These are phyloP conservation scores for Plasmodium fragile DNA, from an alignment of 169 alveolate genomes.

Conservation along the genomic window DNA sequence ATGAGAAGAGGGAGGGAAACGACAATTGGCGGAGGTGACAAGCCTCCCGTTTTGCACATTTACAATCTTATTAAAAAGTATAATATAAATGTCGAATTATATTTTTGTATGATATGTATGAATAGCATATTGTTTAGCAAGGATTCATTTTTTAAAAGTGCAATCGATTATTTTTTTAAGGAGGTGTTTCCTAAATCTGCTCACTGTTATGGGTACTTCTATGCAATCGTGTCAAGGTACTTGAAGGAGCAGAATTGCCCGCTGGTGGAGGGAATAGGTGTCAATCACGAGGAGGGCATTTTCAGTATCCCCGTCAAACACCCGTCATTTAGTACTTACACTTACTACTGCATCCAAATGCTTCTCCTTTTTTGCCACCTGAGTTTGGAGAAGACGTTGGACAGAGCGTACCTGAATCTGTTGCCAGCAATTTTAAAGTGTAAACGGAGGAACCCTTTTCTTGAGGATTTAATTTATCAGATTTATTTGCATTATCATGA, in stretches of 20 bases:
- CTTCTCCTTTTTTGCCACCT: conserved; percentile 40
- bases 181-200: conserved; percentile 28
- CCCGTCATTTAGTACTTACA: background rate
- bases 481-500: conserved; percentile 46
- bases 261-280: background rate
- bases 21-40: background rate
- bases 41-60: background rate
- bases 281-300: background rate
- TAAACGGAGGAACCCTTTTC: conserved; percentile 11
- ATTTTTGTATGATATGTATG: conserved; percentile 70
- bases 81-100: conserved; percentile 23
- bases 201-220: conserved; percentile 7
- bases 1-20: background rate
- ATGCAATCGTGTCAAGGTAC: conserved; percentile 13
- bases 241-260: background rate
- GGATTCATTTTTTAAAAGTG: conserved; percentile 52
- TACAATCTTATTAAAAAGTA: conserved; percentile 32
- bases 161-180: conserved; percentile 54
- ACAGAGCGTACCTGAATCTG: conserved; percentile 27
- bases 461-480: conserved; percentile 32
- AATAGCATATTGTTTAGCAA: conserved; percentile 59
- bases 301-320: background rate
- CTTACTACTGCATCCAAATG: conserved; percentile 16
- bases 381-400: conserved; percentile 17
- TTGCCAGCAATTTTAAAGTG: conserved; percentile 15